These are phyloP conservation scores for Cladosporium sp. DNA, from an alignment of 2,329 filamentous ascomycete genomes.

Conservation along the genomic window DNA sequence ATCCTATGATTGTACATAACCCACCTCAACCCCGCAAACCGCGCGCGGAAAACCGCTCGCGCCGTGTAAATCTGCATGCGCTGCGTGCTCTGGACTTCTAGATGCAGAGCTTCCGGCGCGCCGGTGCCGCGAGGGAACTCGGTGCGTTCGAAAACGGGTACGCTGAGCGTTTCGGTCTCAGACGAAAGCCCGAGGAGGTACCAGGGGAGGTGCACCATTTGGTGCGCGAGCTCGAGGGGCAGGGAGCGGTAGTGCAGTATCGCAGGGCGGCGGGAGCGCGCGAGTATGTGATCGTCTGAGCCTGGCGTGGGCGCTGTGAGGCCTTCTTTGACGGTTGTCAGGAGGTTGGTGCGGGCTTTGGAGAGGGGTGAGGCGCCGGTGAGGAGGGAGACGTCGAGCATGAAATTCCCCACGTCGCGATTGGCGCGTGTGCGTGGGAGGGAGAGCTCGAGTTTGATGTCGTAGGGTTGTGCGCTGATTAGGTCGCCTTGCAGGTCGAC, in stretches of 20 bases:
- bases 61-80: conserved; percentile 72
- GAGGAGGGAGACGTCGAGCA: conserved; percentile 75
- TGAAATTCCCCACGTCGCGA: conserved; percentile 81
- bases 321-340: conserved; percentile 12
- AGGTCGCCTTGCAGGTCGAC: conserved; percentile 48
- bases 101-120: conserved; percentile 50
- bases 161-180: conserved; percentile 60
- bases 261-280: conserved; percentile 64
- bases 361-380: conserved; percentile 16
- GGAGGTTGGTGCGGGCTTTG: not conserved
- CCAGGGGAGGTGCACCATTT: conserved; percentile 61
- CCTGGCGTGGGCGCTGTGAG: conserved; percentile 3
- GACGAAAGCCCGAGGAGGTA: conserved; percentile 63
- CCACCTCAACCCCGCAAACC: conserved; percentile 72
- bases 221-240: conserved; percentile 58
- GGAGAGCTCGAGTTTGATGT: conserved; percentile 69
- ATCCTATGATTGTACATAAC: conserved; percentile 82
- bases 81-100: conserved; percentile 67
- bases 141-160: conserved; percentile 71
- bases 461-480: conserved; percentile 74
- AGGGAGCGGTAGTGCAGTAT: conserved; percentile 76
- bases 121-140: conserved; percentile 56
- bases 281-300: conserved; percentile 16
- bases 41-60: conserved; percentile 65
- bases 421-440: conserved; percentile 78